These are phyloP conservation scores for Primulina eburnea DNA, from an alignment of 257 asterid genomes.

Conservation along the genomic window DNA sequence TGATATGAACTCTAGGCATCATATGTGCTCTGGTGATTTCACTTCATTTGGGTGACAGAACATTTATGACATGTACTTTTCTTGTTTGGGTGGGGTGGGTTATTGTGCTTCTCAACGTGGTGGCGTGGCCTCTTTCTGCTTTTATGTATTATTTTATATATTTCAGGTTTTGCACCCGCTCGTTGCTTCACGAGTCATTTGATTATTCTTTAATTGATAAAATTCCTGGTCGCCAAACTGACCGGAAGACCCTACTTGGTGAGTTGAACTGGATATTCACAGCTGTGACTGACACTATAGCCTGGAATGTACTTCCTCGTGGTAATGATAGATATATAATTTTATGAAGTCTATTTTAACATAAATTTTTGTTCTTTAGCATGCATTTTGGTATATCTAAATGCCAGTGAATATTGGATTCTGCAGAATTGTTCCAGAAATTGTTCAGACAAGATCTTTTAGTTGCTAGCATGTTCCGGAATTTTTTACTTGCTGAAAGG, in stretches of 20 bases:
- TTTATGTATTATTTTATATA: background rate
- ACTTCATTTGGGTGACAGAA: no score
- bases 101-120: background rate
- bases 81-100: background rate
- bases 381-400: slow-evolving; percentile 17
- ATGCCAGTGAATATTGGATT: slow-evolving; percentile 27
- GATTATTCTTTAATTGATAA: slow-evolving; percentile 83
- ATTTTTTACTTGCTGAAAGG: slow-evolving; percentile 95
- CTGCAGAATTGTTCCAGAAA: slow-evolving; percentile 87
- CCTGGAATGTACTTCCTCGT: slow-evolving; percentile 99
- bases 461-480: slow-evolving; percentile 96
- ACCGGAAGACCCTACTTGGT: slow-evolving; percentile 96
- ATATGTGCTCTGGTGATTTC: slow-evolving; percentile 23
- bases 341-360: slow-evolving; percentile 11
- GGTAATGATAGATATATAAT: slow-evolving; percentile 49
- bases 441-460: slow-evolving; percentile 97
- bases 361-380: slow-evolving; percentile 8
- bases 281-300: slow-evolving; percentile 97
- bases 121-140: background rate
- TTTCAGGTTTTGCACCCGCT: slow-evolving; percentile 80
- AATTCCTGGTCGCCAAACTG: slow-evolving; percentile 99
- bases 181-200: slow-evolving; percentile 82
- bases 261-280: slow-evolving; percentile 99
- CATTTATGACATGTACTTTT: background rate
- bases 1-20: slow-evolving; percentile 34